Conservation (phyloP, 2,329 filamentous ascomycete genomes). For the Blumeria graminis region DNA sequence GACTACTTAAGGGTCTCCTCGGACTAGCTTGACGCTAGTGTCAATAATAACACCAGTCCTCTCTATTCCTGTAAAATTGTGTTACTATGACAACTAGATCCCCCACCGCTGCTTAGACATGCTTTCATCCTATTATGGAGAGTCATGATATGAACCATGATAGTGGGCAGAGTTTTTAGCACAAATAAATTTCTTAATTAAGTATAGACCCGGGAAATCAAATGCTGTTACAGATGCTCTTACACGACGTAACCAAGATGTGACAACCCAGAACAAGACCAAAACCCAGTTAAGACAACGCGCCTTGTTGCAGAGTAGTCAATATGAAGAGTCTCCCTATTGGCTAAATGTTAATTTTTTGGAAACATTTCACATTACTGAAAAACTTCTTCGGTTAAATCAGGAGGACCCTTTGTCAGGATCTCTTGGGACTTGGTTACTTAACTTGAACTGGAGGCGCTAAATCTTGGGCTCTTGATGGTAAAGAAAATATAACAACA, state of each 20-base stretch:
- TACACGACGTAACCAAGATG: background rate
- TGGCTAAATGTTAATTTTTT: background rate
- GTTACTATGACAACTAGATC: no score
- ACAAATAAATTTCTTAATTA: background rate
- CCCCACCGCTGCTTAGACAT: no score
- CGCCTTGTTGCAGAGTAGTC: background rate
- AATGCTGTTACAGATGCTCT: background rate
- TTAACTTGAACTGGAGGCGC: no score
- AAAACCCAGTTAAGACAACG: background rate
- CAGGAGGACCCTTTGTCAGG: background rate
- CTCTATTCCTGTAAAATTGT: no score
- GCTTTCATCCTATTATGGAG: no score
- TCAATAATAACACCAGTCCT: no score
- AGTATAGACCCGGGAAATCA: background rate
- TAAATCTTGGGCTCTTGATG: no score
- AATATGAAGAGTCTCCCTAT: background rate
- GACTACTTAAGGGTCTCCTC: no score
- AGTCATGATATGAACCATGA: no score
- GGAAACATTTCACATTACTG: background rate
- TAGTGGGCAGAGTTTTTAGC: background rate
- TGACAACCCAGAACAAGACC: background rate
- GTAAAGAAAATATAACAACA: no score
- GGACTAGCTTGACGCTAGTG: no score
- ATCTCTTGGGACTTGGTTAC: no score
- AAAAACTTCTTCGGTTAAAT: background rate